These are phyloP conservation scores for Cryphonectria parasitica DNA, from an alignment of 2,329 filamentous ascomycete species.

Conservation along the genomic window DNA sequence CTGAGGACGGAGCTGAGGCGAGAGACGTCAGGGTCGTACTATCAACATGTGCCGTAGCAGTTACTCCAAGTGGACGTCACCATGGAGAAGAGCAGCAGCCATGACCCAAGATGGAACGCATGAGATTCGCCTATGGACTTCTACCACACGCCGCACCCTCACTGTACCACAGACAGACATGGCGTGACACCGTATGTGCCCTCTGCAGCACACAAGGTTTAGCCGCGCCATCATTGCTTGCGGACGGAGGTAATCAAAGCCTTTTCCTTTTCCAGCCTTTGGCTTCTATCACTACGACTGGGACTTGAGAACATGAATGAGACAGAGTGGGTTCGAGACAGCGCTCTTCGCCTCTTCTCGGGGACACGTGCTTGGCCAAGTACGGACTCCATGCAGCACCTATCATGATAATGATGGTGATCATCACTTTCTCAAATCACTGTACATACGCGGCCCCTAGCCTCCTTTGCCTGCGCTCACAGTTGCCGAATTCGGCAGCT, in stretches of 20 bases:
- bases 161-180: background rate
- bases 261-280: background rate
- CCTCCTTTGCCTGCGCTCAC: background rate
- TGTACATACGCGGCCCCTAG: slow-evolving; percentile 1
- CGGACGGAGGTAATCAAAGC: background rate
- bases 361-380: background rate
- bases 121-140: background rate
- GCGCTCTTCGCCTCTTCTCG: background rate
- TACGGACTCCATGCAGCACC: background rate
- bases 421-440: background rate
- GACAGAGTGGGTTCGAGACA: background rate
- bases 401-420: background rate
- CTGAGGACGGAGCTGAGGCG: background rate
- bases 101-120: background rate
- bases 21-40: background rate
- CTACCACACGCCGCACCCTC: background rate
- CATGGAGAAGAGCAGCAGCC: background rate
- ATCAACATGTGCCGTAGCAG: background rate
- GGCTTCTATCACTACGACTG: background rate
- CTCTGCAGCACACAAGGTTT: background rate
- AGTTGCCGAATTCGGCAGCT: slow-evolving; percentile 4
- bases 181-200: background rate
- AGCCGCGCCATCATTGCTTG: background rate
- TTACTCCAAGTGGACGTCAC: background rate
- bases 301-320: background rate